Conservation (phyloP, 2,329 filamentous ascomycete species). For the Scytalidium sp. region DNA sequence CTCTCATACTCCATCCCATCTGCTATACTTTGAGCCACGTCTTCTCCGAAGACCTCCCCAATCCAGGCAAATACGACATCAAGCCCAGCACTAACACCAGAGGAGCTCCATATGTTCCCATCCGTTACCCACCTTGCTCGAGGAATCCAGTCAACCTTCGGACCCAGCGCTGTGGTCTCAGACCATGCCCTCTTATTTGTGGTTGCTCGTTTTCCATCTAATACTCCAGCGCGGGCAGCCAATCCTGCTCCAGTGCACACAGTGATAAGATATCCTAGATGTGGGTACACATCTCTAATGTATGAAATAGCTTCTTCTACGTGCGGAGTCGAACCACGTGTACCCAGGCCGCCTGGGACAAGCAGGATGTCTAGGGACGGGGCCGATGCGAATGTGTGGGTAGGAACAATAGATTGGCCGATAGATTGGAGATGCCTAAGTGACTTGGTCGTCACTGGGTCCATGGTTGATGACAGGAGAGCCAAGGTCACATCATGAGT, state of each 20-base stretch:
- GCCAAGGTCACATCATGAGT: slow-evolving; percentile 19
- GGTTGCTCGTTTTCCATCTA: slow-evolving; percentile 60
- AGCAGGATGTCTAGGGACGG: slow-evolving; percentile 56
- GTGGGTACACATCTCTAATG: slow-evolving; percentile 40
- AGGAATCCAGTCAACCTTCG: slow-evolving; percentile 55
- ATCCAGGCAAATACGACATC: slow-evolving; percentile 60
- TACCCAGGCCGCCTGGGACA: slow-evolving; percentile 61
- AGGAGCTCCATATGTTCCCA: slow-evolving; percentile 64
- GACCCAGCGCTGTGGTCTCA: slow-evolving; percentile 42
- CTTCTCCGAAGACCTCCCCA: slow-evolving; percentile 48
- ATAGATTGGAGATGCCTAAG: slow-evolving; percentile 12
- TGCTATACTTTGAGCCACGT: slow-evolving; percentile 45
- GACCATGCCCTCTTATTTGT: slow-evolving; percentile 62
- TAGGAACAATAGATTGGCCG: slow-evolving; percentile 14
- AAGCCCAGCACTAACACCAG: slow-evolving; percentile 61
- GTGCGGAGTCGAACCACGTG: slow-evolving; percentile 29
- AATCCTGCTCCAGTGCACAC: slow-evolving; percentile 65
- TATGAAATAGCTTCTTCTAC: slow-evolving; percentile 39
- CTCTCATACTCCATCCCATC: slow-evolving; percentile 56
- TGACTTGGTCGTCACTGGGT: slow-evolving; percentile 19
- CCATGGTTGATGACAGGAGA: slow-evolving; percentile 20
- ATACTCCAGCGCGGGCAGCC: slow-evolving; percentile 54
- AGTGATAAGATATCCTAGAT: slow-evolving; percentile 55
- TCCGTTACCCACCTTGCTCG: slow-evolving; percentile 63
- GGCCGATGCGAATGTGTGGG: slow-evolving; percentile 17